These are phyloP conservation scores for Aspergillus pseudoglaucus DNA, from an alignment of 2,329 filamentous ascomycete genomes.

Conservation along the genomic window DNA sequence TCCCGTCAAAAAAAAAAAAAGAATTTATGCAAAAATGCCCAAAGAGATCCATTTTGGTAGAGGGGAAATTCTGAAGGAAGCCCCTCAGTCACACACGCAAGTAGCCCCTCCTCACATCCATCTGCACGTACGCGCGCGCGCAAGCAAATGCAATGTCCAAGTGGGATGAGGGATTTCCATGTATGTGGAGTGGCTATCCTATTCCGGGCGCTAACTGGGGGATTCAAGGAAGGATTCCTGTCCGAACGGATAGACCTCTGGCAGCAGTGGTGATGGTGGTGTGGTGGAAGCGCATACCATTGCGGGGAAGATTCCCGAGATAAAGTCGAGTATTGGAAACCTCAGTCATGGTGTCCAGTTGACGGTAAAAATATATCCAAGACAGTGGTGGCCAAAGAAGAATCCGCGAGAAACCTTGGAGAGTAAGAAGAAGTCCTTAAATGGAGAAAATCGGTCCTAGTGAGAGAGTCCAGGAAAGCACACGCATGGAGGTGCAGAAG, in stretches of 20 bases:
- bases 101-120: no score
- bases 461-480: neutral
- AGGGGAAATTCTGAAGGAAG: no score
- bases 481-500: slow-evolving; percentile 2
- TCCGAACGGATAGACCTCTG: slow-evolving; percentile 15
- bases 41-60: no score
- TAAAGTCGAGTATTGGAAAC: slow-evolving; percentile 94
- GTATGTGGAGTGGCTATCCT: no score
- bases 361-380: neutral
- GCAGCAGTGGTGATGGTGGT: slow-evolving; percentile 10
- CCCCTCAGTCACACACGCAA: no score
- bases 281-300: slow-evolving; percentile 60
- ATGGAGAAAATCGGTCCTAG: neutral
- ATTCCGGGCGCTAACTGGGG: neutral
- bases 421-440: no score
- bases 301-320: slow-evolving; percentile 93
- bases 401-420: no score
- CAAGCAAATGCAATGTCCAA: no score
- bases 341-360: slow-evolving; percentile 58
- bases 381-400: no score
- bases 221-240: slow-evolving; percentile 11
- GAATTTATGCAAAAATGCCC: neutral
- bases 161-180: no score
- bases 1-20: slow-evolving; percentile 2
- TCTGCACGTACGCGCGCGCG: no score